phyloP scores from a whole-genome alignment of 2,329 filamentous ascomycete genomes.

The Aureobasidium sp. region DNA sequence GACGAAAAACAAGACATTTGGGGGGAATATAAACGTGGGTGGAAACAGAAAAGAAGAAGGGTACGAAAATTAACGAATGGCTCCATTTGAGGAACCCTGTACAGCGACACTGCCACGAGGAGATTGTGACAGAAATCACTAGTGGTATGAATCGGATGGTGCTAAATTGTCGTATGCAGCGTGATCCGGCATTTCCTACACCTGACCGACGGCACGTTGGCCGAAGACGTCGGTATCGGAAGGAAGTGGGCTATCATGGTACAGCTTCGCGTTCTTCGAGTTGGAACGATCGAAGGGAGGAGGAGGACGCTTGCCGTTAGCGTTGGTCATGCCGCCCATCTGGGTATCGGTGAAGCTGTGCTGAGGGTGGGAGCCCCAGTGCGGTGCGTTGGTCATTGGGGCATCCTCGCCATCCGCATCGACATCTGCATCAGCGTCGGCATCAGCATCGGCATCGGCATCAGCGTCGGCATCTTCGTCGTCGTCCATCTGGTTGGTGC shows the following conservation, averaged over 20 bases:
- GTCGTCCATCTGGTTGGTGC: background rate
- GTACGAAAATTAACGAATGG: conserved; percentile 2
- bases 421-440: conserved; percentile 15
- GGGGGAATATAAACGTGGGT: conserved; percentile 3
- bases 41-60: background rate
- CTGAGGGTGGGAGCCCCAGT: conserved; percentile 3
- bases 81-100: conserved; percentile 4
- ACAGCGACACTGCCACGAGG: background rate
- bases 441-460: conserved; percentile 16
- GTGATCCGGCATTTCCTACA: background rate
- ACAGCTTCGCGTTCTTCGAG: conserved; percentile 13
- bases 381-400: background rate
- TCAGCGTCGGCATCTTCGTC: conserved; percentile 8
- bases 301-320: conserved; percentile 17
- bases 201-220: conserved; percentile 1
- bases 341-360: conserved; percentile 6
- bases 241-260: conserved; percentile 13
- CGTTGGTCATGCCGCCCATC: conserved; percentile 14
- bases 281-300: conserved; percentile 2
- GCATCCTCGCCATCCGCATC: conserved; percentile 14
- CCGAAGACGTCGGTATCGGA: conserved; percentile 11
- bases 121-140: background rate
- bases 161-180: conserved; percentile 6
- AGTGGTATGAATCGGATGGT: background rate
- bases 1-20: background rate